Evolutionary conservation across 768 basidiomycete species (phyloP).

Genomic region (Tricholoma saponaceum): DNA sequence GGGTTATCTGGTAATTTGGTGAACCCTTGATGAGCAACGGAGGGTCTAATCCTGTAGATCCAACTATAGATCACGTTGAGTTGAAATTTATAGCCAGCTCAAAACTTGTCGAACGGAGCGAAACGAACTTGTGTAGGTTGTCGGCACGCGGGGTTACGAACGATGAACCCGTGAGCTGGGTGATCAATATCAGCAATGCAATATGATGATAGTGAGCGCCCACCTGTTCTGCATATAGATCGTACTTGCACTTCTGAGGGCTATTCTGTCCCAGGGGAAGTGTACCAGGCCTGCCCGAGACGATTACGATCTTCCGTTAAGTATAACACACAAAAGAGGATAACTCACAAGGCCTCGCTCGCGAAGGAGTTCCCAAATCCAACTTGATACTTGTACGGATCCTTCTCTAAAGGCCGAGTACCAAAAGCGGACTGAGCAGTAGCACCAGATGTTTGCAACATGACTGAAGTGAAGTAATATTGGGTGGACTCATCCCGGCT

Average conservation of each 20-base stretch:
- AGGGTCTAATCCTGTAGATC: constrained; percentile 66
- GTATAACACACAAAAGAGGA: neutral
- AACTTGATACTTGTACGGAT: constrained; percentile 55
- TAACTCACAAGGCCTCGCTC: constrained; percentile 51
- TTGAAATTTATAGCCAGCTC: neutral
- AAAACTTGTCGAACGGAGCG: neutral
- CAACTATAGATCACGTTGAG: constrained; percentile 34
- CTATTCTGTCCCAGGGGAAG: constrained; percentile 58
- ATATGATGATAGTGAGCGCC: constrained; percentile 11
- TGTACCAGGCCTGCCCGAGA: constrained; percentile 40
- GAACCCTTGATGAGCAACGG: constrained; percentile 65
- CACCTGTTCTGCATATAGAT: constrained; percentile 57
- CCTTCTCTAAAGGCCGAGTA: constrained; percentile 34
- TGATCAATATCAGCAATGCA: neutral
- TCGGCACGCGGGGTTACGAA: constrained; percentile 56
- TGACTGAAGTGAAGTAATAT: neutral
- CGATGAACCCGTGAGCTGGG: constrained; percentile 55
- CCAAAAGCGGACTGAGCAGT: constrained; percentile 36
- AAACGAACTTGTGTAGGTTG: constrained; percentile 45
- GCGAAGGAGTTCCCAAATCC: constrained; percentile 58
- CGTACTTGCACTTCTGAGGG: constrained; percentile 62
- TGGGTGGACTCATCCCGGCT: neutral
- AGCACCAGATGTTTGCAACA: constrained; percentile 21
- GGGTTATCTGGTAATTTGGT: constrained; percentile 50
- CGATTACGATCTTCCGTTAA: neutral